Conservation (phyloP, 495 filamentous ascomycete species). For the Extremus antarcticus region DNA sequence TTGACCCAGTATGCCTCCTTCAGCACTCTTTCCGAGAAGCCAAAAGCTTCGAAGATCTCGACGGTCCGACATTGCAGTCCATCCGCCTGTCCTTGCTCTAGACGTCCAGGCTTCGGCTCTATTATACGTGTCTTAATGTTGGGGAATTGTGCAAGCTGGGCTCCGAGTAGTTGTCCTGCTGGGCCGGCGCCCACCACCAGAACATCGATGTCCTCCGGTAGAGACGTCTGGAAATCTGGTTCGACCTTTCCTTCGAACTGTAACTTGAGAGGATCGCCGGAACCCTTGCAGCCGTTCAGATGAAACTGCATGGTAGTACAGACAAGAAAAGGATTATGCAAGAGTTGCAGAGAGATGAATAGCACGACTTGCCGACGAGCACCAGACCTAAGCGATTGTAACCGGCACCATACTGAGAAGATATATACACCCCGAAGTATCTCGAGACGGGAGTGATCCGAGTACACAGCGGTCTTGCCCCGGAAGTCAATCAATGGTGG, state of each 20-base stretch:
- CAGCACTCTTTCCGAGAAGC: slow-evolving; percentile 58
- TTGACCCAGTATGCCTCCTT: slow-evolving; percentile 59
- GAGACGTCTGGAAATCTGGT: slow-evolving; percentile 17
- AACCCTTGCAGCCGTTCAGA: slow-evolving; percentile 19
- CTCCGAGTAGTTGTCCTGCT: slow-evolving; percentile 56
- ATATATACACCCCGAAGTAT: no score
- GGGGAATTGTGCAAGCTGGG: slow-evolving; percentile 50
- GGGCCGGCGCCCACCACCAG: slow-evolving; percentile 59
- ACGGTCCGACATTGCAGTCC: slow-evolving; percentile 71
- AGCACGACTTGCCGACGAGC: background rate
- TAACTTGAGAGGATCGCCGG: slow-evolving; percentile 15
- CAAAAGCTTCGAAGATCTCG: slow-evolving; percentile 72
- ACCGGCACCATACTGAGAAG: no score
- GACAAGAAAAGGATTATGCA: background rate
- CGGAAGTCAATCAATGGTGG: background rate
- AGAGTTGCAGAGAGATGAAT: background rate
- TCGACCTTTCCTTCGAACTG: slow-evolving; percentile 14
- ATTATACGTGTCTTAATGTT: slow-evolving; percentile 52
- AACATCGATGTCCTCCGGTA: slow-evolving; percentile 35
- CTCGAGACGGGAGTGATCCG: no score
- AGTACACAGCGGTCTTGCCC: background rate
- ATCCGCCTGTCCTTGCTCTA: slow-evolving; percentile 65
- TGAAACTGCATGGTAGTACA: slow-evolving; percentile 18
- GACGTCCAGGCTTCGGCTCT: slow-evolving; percentile 48
- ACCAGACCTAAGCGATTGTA: no score